Evolutionary conservation across 2,329 filamentous ascomycete species (phyloP).

Genomic region (Aspergillus phoenicis): DNA sequence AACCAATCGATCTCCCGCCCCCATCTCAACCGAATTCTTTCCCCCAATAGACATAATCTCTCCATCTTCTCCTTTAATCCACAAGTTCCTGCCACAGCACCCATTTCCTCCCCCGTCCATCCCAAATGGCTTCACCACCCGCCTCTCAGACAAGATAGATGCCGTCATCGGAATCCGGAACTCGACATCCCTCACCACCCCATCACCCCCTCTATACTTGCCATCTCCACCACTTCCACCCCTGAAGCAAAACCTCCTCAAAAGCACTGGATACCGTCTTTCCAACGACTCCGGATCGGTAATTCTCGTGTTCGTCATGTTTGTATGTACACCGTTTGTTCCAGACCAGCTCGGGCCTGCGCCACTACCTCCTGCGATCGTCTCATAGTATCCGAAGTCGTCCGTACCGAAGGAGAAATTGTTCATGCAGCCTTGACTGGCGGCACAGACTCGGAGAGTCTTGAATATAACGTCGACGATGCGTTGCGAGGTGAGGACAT

Average conservation of each 20-base stretch:
- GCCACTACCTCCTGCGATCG: neutral
- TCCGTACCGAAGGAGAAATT: neutral
- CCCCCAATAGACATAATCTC: neutral
- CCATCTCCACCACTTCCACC: neutral
- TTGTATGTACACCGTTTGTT: slow-evolving; percentile 57
- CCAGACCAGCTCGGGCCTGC: neutral
- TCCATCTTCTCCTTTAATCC: neutral
- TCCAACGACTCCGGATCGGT: slow-evolving; percentile 81
- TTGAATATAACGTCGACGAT: slow-evolving; percentile 77
- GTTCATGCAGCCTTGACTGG: slow-evolving; percentile 57
- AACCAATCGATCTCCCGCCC: slow-evolving; percentile 41
- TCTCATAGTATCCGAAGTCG: neutral
- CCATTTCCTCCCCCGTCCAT: neutral
- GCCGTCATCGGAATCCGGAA: slow-evolving; percentile 4
- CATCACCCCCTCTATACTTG: neutral
- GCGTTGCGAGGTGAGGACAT: slow-evolving; percentile 75
- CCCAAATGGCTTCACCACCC: neutral
- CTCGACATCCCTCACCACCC: slow-evolving; percentile 9
- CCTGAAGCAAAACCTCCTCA: slow-evolving; percentile 61
- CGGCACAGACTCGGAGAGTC: slow-evolving; percentile 74
- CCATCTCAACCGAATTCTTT: slow-evolving; percentile 66
- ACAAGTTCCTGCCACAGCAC: neutral
- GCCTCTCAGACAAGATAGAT: slow-evolving; percentile 1
- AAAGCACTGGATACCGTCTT: slow-evolving; percentile 71
- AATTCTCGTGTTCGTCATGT: slow-evolving; percentile 86